These are phyloP conservation scores for Nakaseomyces bracarensis DNA, from an alignment of 1,139 yeast genomes.

Conservation along the genomic window DNA sequence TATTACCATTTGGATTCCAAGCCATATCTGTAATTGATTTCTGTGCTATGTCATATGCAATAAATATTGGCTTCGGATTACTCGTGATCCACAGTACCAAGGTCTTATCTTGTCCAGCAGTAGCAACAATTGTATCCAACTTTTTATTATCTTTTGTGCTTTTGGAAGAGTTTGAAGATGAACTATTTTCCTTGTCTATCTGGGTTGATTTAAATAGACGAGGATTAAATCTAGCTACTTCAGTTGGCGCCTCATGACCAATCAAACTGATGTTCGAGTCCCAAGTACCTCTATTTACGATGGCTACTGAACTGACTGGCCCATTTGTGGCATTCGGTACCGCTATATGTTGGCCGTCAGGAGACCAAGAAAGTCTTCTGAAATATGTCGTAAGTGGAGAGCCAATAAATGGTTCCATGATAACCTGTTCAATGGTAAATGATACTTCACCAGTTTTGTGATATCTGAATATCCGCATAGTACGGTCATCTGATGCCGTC, in stretches of 20 bases:
- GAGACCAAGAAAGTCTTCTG: conserved; percentile 92
- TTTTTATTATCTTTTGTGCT: conserved; percentile 13
- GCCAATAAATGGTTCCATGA: conserved; percentile 74
- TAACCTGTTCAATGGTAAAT: conserved; percentile 77
- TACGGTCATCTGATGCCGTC: conserved; percentile 91
- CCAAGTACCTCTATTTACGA: conserved; percentile 90
- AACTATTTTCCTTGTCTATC: conserved; percentile 8
- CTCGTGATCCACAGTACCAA: conserved; percentile 65
- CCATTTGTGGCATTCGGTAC: conserved; percentile 97
- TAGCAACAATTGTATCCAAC: conserved; percentile 49
- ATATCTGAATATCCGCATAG: conserved; percentile 79
- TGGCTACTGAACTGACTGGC: conserved; percentile 83
- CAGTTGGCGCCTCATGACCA: conserved; percentile 96
- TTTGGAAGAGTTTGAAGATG: conserved; percentile 6
- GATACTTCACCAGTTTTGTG: conserved; percentile 71
- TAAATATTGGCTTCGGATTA: conserved; percentile 51
- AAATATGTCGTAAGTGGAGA: conserved; percentile 92
- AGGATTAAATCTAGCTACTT: conserved; percentile 87
- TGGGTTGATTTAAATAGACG: conserved; percentile 39
- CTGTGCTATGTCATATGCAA: conserved; percentile 52
- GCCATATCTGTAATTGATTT: conserved; percentile 66
- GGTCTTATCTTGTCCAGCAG: conserved; percentile 73
- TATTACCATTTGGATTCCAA: conserved; percentile 73
- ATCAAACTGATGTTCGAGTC: conserved; percentile 76
- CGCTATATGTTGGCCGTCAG: conserved; percentile 94